A percentile compares a stretch with the other conserved stretches of the same genome.
These are phyloP conservation scores for Naegleria lovaniensis DNA, from an alignment of 208 protist genomes.

Conservation along the genomic window DNA sequence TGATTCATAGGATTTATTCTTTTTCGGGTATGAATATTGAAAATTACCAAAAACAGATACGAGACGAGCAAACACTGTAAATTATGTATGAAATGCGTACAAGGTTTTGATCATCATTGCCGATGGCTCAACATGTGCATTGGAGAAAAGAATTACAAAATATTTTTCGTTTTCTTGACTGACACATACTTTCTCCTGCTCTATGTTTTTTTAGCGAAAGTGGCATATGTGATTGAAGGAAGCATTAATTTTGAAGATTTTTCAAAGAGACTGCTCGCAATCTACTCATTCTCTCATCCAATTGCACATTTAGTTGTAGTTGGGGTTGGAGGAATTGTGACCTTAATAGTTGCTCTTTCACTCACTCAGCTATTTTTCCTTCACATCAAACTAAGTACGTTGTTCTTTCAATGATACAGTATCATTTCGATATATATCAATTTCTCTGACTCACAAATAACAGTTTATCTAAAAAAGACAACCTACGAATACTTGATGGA, in stretches of 20 bases:
- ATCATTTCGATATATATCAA: too few species aligned
- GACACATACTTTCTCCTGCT: slow-evolving; percentile 56
- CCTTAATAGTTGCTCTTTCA: background rate
- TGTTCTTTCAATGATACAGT: background rate
- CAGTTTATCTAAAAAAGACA: background rate
- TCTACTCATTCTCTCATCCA: background rate
- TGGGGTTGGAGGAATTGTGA: background rate
- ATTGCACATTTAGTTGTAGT: background rate
- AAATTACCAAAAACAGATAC: too few species aligned
- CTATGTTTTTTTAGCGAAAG: slow-evolving; percentile 55
- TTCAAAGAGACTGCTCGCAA: background rate
- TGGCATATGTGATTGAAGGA: slow-evolving; percentile 50
- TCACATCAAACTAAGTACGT: background rate
- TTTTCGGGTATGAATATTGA: too few species aligned
- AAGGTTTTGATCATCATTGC: slow-evolving; percentile 79
- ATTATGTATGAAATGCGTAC: slow-evolving; percentile 74
- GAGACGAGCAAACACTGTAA: slow-evolving; percentile 70
- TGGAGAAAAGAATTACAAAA: slow-evolving; percentile 62
- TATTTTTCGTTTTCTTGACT: slow-evolving; percentile 67
- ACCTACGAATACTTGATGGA: slow-evolving; percentile 4
- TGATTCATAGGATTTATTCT: too few species aligned
- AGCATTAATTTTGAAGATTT: background rate
- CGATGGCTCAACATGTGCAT: slow-evolving; percentile 82
- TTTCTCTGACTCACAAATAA: background rate
- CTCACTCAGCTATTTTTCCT: background rate